These are phyloP conservation scores for Diatrype stigma DNA, from an alignment of 2,329 filamentous ascomycete species.

Conservation along the genomic window DNA sequence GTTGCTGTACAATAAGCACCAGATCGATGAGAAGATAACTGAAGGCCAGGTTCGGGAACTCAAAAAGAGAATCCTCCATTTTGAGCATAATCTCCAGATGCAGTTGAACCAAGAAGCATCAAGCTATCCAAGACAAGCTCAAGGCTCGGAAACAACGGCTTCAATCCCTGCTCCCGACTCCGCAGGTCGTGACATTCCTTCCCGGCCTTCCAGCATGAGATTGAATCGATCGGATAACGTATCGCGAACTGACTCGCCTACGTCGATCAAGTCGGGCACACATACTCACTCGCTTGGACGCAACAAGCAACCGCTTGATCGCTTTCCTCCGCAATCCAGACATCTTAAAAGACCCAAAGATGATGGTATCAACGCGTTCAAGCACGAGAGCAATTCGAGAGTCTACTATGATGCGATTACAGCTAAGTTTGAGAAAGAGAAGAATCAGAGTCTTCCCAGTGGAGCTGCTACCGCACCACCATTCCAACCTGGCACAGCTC, in stretches of 20 bases:
- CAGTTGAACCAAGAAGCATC: slow-evolving; percentile 43
- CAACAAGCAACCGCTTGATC: slow-evolving; percentile 13
- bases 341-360: slow-evolving; percentile 10
- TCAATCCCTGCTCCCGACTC: slow-evolving; percentile 10
- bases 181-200: slow-evolving; percentile 14
- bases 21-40: slow-evolving; percentile 55
- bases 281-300: slow-evolving; percentile 7
- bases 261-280: slow-evolving; percentile 12
- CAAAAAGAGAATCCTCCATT: slow-evolving; percentile 43
- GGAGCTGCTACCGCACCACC: slow-evolving; percentile 45
- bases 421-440: slow-evolving; percentile 8
- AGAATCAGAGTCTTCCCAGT: slow-evolving; percentile 31
- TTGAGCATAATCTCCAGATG: slow-evolving; percentile 47
- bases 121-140: slow-evolving; percentile 33
- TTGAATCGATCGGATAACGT: slow-evolving; percentile 15
- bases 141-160: slow-evolving; percentile 19
- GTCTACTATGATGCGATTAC: slow-evolving; percentile 10
- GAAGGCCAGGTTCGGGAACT: slow-evolving; percentile 38
- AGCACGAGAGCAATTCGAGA: slow-evolving; percentile 16
- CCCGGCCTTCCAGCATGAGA: slow-evolving; percentile 23
- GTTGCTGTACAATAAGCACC: slow-evolving; percentile 57
- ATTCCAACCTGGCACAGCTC: slow-evolving; percentile 39
- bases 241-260: slow-evolving; percentile 18
- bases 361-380: slow-evolving; percentile 24
- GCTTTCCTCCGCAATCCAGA: slow-evolving; percentile 5